These are phyloP conservation scores for Lactarius sp. DNA, from an alignment of 768 basidiomycete species.

Conservation along the genomic window DNA sequence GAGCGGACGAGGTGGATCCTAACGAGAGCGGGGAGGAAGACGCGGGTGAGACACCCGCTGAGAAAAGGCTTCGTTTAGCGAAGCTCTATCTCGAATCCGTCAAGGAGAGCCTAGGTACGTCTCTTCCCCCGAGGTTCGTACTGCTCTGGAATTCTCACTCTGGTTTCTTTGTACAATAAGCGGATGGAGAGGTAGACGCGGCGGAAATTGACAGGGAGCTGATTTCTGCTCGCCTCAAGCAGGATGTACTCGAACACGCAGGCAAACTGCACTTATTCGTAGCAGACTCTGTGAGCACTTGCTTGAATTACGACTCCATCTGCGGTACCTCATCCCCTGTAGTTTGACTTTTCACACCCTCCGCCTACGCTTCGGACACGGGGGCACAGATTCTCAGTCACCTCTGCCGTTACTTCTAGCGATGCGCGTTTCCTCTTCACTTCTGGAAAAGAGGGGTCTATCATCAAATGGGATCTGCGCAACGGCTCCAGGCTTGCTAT, in stretches of 20 bases:
- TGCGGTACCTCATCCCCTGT: not conserved
- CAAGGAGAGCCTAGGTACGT: conserved; percentile 61
- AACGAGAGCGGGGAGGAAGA: conserved; percentile 77
- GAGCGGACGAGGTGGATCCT: conserved; percentile 47
- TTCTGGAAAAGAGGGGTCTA: conserved; percentile 84
- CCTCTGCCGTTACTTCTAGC: conserved; percentile 73
- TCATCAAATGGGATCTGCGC: conserved; percentile 77
- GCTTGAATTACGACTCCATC: not conserved
- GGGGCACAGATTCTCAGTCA: conserved; percentile 75
- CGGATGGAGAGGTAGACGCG: conserved; percentile 90
- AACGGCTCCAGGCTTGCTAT: conserved; percentile 55
- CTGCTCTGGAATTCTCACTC: not conserved
- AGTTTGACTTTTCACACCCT: conserved; percentile 56
- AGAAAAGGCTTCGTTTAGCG: conserved; percentile 87
- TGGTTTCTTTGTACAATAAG: conserved; percentile 32
- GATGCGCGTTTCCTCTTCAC: conserved; percentile 77
- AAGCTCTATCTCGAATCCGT: conserved; percentile 86
- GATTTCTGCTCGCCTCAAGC: conserved; percentile 83
- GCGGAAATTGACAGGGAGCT: conserved; percentile 93
- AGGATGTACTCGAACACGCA: conserved; percentile 86
- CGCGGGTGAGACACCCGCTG: conserved; percentile 83
- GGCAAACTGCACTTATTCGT: conserved; percentile 83
- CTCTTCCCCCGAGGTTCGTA: not conserved
- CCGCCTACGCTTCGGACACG: conserved; percentile 54
- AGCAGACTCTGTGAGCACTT: conserved; percentile 56